Conservation (phyloP, 768 basidiomycete genomes). For the Boletus edulis region DNA sequence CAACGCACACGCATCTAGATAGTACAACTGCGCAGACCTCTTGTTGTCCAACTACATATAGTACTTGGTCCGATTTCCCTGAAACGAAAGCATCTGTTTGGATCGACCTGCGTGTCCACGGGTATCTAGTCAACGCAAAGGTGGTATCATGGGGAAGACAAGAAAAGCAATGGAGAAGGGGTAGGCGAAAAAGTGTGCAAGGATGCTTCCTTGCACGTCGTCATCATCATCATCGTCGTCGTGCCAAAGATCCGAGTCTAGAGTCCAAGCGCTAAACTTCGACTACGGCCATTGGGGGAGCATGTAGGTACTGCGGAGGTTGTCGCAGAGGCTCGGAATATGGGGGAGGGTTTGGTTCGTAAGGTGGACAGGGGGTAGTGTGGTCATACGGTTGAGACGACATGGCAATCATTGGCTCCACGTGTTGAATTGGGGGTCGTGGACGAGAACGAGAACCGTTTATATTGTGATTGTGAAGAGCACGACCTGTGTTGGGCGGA, state of each 20-base stretch:
- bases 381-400: neutral
- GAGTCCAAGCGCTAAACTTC: neutral
- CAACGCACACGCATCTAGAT: too few relatives aligned
- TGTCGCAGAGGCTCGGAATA: neutral
- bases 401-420: neutral
- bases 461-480: too few relatives aligned
- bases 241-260: neutral
- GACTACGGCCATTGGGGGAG: conserved; percentile 1
- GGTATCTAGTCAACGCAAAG: conserved; percentile 2
- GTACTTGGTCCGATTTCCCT: too few relatives aligned
- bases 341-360: conserved; percentile 12
- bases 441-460: neutral
- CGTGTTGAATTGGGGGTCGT: neutral
- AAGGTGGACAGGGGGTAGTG: conserved; percentile 3
- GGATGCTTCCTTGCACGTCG: too few relatives aligned
- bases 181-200: neutral
- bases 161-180: neutral
- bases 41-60: too few relatives aligned
- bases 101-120: neutral
- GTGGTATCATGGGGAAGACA: conserved; percentile 2
- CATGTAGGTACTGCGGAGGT: neutral
- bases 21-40: too few relatives aligned
- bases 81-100: too few relatives aligned
- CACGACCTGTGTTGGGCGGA: neutral
- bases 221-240: too few relatives aligned